Conservation (phyloP, 2,329 filamentous ascomycete genomes). For the Trichoderma aggressivum region DNA sequence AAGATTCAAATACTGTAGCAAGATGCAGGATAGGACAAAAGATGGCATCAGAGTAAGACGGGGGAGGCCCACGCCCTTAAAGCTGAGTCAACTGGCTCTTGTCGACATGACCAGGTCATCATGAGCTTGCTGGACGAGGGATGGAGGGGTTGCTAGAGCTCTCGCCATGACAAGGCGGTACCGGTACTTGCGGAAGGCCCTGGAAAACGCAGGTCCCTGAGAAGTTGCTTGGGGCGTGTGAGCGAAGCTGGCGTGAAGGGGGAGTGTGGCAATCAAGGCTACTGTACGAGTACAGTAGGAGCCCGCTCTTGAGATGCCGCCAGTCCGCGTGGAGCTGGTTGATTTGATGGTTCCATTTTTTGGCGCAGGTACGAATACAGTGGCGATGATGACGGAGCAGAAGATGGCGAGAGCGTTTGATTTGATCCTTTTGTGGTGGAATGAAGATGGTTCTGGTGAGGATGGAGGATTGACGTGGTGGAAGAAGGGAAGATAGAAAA, state of each 20-base stretch:
- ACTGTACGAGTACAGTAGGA: not conserved
- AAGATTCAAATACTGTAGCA: not conserved
- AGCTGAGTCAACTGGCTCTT: constrained; percentile 13
- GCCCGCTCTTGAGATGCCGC: not conserved
- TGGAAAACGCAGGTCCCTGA: not conserved
- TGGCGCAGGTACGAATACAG: constrained; percentile 7
- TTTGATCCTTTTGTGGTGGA: not conserved
- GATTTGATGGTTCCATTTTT: not conserved
- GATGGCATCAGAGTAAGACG: not conserved
- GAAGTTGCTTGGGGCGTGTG: constrained; percentile 13
- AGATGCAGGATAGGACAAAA: not conserved
- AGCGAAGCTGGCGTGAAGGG: not conserved
- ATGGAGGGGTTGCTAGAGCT: constrained; percentile 7
- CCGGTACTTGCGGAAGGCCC: constrained; percentile 8
- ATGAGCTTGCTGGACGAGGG: constrained; percentile 2
- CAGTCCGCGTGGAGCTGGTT: constrained; percentile 13
- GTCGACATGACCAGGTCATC: constrained; percentile 5
- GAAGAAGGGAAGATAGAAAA: not conserved
- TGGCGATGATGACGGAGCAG: constrained; percentile 1
- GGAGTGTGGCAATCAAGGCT: constrained; percentile 4
- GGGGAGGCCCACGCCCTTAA: constrained; percentile 10
- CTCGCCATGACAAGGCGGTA: not conserved
- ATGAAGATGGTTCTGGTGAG: not conserved
- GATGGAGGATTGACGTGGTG: not conserved
- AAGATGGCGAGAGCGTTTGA: not conserved